Base-by-base conservation (phyloP, 768 basidiomycete genomes). In the Termitomyces sp. region DNA sequence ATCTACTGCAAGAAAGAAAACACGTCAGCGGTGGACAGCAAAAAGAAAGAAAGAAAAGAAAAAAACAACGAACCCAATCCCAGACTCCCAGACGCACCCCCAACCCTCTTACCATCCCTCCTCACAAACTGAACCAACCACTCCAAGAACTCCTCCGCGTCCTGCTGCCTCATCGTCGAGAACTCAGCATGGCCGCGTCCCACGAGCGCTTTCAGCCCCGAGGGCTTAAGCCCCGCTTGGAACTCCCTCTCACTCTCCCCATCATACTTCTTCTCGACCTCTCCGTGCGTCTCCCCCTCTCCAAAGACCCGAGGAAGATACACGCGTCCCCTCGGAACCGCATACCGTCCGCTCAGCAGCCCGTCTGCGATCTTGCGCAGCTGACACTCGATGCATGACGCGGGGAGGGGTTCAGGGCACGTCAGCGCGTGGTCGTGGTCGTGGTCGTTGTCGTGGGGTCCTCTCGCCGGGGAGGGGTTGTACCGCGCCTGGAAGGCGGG, bases 111-210 rank as follows among this genome's bases (percentile, higher is more conserved):
- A 8, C 78, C 77, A 63, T 91, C 81, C 63, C 89, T 77, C 58
- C 92, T 78, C 13, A 99, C 72, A 20, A 83, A 78, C 5, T 85
- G 87, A 54, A 98, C 66, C 2, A 98, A 75, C 72, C 96, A 85
- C 37, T 84, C 81, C 55, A 99, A 80, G 75, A 98, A 98, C 73
- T 98, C 96, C 67, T 96, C 94, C 6, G 95, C 86, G 67, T 99
- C 97, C 69, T 98, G 97, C 72, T 99, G 96, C 54, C 84, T 81
- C 95, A 98, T 98, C 49, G 95, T 98, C 36, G 90, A 78, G 66
- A 98, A 98, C 73, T 98, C 97, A 34, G 83, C 83, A 66, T 98
- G 97, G 1, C 93, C 94, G 64, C 89, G 91, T 2, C 96, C 96
- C 37, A 98, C 84, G 11, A 98, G 81, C 5, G 86, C 76, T 72